Conservation (phyloP, 306 rosid genomes). For the Casuarina cunninghamiana region DNA sequence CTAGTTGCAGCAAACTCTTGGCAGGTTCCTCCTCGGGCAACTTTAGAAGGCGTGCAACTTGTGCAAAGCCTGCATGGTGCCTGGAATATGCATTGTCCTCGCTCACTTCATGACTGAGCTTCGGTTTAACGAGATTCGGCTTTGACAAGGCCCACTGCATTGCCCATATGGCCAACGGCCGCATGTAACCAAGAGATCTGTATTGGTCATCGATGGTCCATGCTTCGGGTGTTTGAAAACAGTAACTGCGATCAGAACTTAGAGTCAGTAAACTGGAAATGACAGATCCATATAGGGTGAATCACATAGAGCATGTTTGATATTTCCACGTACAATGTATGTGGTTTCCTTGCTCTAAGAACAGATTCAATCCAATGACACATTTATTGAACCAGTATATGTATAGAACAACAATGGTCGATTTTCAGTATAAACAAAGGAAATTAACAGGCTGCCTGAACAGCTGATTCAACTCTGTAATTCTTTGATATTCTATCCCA, state of each 20-base stretch:
- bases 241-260: constrained; percentile 54
- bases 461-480: no score
- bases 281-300: not conserved
- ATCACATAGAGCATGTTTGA: no score
- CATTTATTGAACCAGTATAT: no score
- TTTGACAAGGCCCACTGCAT: constrained; percentile 91
- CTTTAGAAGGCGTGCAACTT: constrained; percentile 74
- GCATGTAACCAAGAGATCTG: constrained; percentile 82
- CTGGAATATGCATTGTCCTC: constrained; percentile 39
- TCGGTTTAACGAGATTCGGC: constrained; percentile 34
- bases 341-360: no score
- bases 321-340: no score
- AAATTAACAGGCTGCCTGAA: no score
- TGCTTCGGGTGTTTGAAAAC: constrained; percentile 97
- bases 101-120: constrained; percentile 33
- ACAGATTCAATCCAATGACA: no score
- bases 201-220: constrained; percentile 69
- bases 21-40: constrained; percentile 50
- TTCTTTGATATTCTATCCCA: no score
- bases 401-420: no score
- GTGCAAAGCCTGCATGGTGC: constrained; percentile 57
- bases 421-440: no score
- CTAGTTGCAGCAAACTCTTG: constrained; percentile 53
- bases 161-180: constrained; percentile 97
- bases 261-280: constrained; percentile 23